Conservation (phyloP, 1,284 basidiomycete genomes). For the Tranzscheliella williamsii region DNA sequence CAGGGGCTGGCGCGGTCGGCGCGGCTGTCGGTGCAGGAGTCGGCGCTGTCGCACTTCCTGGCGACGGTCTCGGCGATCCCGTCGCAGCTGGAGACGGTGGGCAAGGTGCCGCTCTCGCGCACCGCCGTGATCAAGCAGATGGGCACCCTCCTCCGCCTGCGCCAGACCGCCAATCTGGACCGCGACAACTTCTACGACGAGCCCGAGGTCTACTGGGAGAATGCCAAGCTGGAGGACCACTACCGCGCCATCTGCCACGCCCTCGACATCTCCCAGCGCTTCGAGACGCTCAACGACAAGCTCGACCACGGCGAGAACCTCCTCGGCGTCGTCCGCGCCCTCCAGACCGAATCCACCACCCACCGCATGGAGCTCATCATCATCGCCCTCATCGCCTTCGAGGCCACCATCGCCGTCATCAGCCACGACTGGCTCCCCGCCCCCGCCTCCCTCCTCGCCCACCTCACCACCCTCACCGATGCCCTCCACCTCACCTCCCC, state of each 20-base stretch:
- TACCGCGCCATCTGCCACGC: conserved; percentile 53
- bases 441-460: conserved; percentile 1
- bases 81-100: conserved; percentile 36
- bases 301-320: conserved; percentile 58
- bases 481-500: neutral
- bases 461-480: neutral
- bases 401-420: conserved; percentile 45
- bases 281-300: conserved; percentile 57
- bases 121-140: conserved; percentile 55
- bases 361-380: conserved; percentile 59
- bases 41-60: conserved; percentile 44
- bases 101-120: conserved; percentile 52
- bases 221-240: conserved; percentile 51
- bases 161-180: conserved; percentile 53
- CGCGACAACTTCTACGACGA: conserved; percentile 58
- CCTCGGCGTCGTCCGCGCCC: conserved; percentile 51
- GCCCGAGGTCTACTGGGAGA: conserved; percentile 60
- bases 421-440: conserved; percentile 50
- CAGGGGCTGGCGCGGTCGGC: conserved; percentile 58
- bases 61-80: conserved; percentile 44
- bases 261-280: conserved; percentile 52
- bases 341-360: conserved; percentile 53
- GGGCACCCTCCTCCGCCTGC: conserved; percentile 52
- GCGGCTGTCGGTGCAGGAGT: conserved; percentile 54
- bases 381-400: conserved; percentile 53